These are phyloP conservation scores for Blastobotrys mokoenaii DNA, from an alignment of 805 yeast species.

Conservation along the genomic window DNA sequence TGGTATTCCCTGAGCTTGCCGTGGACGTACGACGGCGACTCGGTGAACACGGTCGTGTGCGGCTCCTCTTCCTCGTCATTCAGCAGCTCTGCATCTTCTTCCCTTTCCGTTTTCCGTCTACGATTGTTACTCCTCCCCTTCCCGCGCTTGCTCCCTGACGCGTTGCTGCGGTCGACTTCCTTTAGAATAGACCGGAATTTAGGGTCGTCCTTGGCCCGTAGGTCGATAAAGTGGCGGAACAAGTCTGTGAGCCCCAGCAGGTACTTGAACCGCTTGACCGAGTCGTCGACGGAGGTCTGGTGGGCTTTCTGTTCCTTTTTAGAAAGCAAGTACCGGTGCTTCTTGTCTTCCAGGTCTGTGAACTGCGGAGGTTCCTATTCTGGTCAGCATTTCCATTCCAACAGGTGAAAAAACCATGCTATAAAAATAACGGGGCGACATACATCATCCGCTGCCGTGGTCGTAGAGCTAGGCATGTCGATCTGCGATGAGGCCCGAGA, in stretches of 20 bases:
- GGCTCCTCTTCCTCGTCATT: constrained; percentile 57
- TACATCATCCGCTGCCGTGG: too few relatives aligned
- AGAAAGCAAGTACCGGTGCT: constrained; percentile 13
- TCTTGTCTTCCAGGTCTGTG: constrained; percentile 7
- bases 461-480: neutral
- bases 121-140: constrained; percentile 31
- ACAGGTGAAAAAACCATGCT: too few relatives aligned
- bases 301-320: constrained; percentile 10
- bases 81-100: constrained; percentile 83
- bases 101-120: constrained; percentile 44
- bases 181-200: constrained; percentile 35
- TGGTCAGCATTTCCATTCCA: too few relatives aligned
- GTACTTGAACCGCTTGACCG: constrained; percentile 63
- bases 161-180: constrained; percentile 23
- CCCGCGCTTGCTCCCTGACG: constrained; percentile 13
- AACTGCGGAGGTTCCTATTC: neutral
- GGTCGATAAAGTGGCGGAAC: constrained; percentile 77
- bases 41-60: constrained; percentile 62
- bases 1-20: constrained; percentile 87
- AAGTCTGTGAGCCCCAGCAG: constrained; percentile 72
- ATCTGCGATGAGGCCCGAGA: neutral
- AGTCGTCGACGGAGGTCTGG: constrained; percentile 10
- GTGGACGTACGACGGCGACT: constrained; percentile 65
- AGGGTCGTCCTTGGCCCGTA: constrained; percentile 69
- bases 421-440: neutral